Conservation (phyloP, 2,329 filamentous ascomycete genomes). For the Pseudocercospora fijiensis region DNA sequence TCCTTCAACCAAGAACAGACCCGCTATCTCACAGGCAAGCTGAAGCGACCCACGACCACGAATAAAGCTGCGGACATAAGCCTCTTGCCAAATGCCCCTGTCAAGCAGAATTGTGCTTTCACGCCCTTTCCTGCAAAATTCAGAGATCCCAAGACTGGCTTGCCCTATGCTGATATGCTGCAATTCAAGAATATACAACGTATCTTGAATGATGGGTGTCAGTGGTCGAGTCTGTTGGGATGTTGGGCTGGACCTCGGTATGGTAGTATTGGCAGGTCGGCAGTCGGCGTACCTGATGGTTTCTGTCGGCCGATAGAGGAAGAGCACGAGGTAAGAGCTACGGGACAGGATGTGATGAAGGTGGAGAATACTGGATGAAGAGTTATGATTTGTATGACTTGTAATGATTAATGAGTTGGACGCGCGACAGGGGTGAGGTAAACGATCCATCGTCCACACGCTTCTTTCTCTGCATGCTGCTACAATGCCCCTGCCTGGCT, state of each 20-base stretch:
- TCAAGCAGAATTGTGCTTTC: slow-evolving; percentile 66
- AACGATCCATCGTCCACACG: too few relatives aligned
- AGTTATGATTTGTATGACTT: neutral
- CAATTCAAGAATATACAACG: slow-evolving; percentile 82
- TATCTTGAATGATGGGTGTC: slow-evolving; percentile 69
- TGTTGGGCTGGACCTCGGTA: slow-evolving; percentile 69
- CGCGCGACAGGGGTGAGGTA: too few relatives aligned
- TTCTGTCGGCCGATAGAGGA: slow-evolving; percentile 49
- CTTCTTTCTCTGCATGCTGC: too few relatives aligned
- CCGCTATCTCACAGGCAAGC: slow-evolving; percentile 56
- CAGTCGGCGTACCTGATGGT: slow-evolving; percentile 74
- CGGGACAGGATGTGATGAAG: neutral
- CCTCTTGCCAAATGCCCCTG: slow-evolving; percentile 37
- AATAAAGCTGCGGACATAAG: slow-evolving; percentile 26
- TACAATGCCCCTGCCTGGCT: too few relatives aligned
- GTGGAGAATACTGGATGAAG: neutral
- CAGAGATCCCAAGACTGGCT: slow-evolving; percentile 77
- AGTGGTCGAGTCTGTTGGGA: slow-evolving; percentile 77
- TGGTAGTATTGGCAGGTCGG: slow-evolving; percentile 53
- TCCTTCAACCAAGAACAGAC: slow-evolving; percentile 51
- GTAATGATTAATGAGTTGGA: neutral
- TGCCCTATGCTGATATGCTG: slow-evolving; percentile 75
- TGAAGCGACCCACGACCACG: slow-evolving; percentile 40
- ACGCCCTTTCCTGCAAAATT: slow-evolving; percentile 71
- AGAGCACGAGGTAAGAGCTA: neutral